phyloP scores from a whole-genome alignment of 2,329 filamentous ascomycete species.

The Fusarium mangiferae region DNA sequence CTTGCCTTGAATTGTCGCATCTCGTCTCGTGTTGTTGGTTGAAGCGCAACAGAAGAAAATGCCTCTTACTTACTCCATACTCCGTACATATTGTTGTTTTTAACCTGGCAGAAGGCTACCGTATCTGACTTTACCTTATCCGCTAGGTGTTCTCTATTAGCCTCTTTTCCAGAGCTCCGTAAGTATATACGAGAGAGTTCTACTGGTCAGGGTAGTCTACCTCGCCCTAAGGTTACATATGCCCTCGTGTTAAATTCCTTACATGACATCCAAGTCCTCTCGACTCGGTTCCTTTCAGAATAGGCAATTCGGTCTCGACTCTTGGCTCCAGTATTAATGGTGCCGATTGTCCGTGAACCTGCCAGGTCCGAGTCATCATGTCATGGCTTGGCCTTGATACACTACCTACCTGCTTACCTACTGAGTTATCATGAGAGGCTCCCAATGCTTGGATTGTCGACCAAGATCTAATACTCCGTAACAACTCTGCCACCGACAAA shows the following conservation, averaged over 20 bases:
- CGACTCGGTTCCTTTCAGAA: constrained; percentile 16
- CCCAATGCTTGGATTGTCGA: background rate
- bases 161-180: constrained; percentile 5
- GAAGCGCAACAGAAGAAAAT: constrained; percentile 4
- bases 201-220: background rate
- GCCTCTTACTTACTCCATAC: background rate
- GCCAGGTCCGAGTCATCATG: constrained; percentile 20
- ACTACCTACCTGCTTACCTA: background rate
- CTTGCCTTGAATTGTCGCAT: background rate
- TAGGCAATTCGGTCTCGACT: constrained; percentile 24
- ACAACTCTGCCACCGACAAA: background rate
- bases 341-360: constrained; percentile 38
- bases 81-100: background rate
- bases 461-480: background rate
- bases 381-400: constrained; percentile 1
- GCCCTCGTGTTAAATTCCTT: constrained; percentile 23
- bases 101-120: constrained; percentile 8
- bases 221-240: constrained; percentile 20
- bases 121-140: background rate
- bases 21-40: background rate
- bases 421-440: background rate
- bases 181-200: background rate
- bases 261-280: background rate
- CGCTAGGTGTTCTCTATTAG: constrained; percentile 22
- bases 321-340: constrained; percentile 7